Conservation (phyloP, 257 asterid genomes). For the Solanum piurae region DNA sequence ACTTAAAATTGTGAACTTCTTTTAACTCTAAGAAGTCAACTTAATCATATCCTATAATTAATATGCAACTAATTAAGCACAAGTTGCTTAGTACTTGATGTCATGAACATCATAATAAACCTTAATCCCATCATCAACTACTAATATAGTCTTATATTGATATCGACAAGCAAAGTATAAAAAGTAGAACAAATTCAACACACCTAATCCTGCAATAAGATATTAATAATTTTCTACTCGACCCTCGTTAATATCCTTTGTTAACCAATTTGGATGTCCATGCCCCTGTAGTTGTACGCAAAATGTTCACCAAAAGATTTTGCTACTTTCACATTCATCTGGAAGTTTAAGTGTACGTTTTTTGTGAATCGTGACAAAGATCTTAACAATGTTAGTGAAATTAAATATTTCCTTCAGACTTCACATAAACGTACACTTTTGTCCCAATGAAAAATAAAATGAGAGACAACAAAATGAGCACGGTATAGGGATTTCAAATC, state of each 20-base stretch:
- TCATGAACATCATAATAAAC: constrained; percentile 19
- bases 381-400: constrained; percentile 39
- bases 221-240: constrained; percentile 52
- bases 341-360: not conserved
- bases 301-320: constrained; percentile 43
- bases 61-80: not conserved
- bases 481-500: constrained; percentile 46
- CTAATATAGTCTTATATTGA: constrained; percentile 41
- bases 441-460: constrained; percentile 46
- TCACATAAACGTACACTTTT: constrained; percentile 38
- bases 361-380: constrained; percentile 32
- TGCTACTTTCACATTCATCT: not conserved
- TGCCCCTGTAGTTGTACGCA: constrained; percentile 47
- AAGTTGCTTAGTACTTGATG: constrained; percentile 1
- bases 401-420: constrained; percentile 61
- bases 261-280: constrained; percentile 69
- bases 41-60: not conserved
- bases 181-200: constrained; percentile 48
- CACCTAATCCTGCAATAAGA: constrained; percentile 55
- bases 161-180: constrained; percentile 42
- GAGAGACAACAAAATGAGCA: constrained; percentile 44
- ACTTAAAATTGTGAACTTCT: too few species aligned
- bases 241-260: constrained; percentile 48
- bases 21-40: too few species aligned
- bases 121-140: constrained; percentile 17